Percentiles rank a stretch among this genome's conserved stretches.
These are phyloP conservation scores for Cyberlindnera mrakii DNA, from an alignment of 805 yeast genomes.

Conservation along the genomic window DNA sequence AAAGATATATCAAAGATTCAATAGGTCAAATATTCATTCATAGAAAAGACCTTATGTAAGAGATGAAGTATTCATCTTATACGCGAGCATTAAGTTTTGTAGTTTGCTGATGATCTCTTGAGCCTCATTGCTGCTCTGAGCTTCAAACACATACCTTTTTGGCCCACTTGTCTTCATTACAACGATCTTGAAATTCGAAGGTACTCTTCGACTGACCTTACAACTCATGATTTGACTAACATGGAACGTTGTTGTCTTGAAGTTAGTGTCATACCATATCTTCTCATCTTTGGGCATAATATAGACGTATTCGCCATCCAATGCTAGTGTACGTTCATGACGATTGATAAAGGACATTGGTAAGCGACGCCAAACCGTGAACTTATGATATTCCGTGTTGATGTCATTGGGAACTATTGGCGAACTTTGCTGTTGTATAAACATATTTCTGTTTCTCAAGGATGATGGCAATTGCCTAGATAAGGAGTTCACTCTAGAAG, in stretches of 20 bases:
- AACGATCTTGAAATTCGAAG: constrained; percentile 75
- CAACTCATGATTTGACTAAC: constrained; percentile 68
- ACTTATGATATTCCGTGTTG: constrained; percentile 56
- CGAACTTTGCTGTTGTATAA: constrained; percentile 10
- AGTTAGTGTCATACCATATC: constrained; percentile 56
- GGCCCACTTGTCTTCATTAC: constrained; percentile 62
- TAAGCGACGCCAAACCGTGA: constrained; percentile 85
- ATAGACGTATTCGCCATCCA: constrained; percentile 93
- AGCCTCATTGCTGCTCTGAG: constrained; percentile 52
- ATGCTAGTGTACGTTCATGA: constrained; percentile 76
- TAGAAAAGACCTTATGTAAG: constrained; percentile 1
- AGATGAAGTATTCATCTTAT: constrained; percentile 33
- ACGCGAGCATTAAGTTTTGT: constrained; percentile 48
- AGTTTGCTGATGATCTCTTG: constrained; percentile 73
- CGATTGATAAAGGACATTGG: constrained; percentile 76
- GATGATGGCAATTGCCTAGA: constrained; percentile 6
- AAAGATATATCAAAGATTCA: constrained; percentile 21
- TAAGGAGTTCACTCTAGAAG: background rate
- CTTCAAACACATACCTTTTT: constrained; percentile 85
- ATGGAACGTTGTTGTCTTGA: constrained; percentile 84
- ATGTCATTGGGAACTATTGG: constrained; percentile 1
- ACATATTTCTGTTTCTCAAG: constrained; percentile 29
- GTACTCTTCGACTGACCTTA: constrained; percentile 72
- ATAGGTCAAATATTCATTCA: background rate
- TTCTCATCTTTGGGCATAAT: constrained; percentile 80